Base-by-base conservation (phyloP, 176 grass and related monocot species). In the Zizania latifolia region DNA sequence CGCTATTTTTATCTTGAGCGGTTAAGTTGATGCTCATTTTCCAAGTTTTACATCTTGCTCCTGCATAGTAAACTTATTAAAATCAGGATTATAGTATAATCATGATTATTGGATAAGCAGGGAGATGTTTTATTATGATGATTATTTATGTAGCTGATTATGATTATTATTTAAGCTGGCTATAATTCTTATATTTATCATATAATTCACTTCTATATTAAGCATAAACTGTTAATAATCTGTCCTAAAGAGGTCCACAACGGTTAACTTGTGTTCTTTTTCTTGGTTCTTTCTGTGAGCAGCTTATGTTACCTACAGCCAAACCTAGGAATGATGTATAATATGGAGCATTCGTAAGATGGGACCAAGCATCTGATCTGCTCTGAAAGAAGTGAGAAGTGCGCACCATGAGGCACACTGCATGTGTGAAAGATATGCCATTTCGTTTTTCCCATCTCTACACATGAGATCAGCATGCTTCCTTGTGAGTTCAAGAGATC, bases 231-330 rank as follows among this genome's bases (percentile, higher is more conserved):
- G n/a, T n/a, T n/a, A n/a, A n/a, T n/a, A n/a, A n/a, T n/a, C n/a
- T n/a, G n/a, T n/a, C n/a, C n/a, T n/a, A n/a, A n/a, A n/a, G n/a
- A n/a, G n/a, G n/a, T n/a, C n/a, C n/a, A 68, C 65, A 53, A 53
- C 5, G n/a, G 16, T 53, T 15, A 68, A 45, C 6, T 17, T 68
- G 22, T 38, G 15, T 14, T 41, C 6, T 16, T 64, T 48, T 56
- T 48, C 2, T n/a, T n/a, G n/a, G 10, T 75, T 31, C 6, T 26
- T 45, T 74, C 28, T 83, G 26, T 89, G 83, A 73, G 40, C 86
- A 93, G 90, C 86, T 93, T 51, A 89, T 76, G 57, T 83, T 92
- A 69, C 86, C 86, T 48, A 78, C 21, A 36, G 51, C 65, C 48
- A 84, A 59, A 81, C 78, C 40, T n/a, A 39, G 59, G 4, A 50